Evolutionary conservation across 1,284 basidiomycete genomes (phyloP).

Genomic region (Marasmius sp.): DNA sequence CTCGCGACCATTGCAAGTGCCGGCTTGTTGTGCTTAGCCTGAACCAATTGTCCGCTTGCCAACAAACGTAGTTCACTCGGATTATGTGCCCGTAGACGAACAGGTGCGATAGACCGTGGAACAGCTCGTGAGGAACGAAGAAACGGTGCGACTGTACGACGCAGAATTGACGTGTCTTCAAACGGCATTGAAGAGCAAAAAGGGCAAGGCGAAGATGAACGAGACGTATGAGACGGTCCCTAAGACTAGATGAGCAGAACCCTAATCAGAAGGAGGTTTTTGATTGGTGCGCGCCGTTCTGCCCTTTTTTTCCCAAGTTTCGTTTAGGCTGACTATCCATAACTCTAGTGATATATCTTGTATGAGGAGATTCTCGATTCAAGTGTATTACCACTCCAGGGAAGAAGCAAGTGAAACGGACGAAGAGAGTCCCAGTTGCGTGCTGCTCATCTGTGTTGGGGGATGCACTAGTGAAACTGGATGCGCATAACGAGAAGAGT

Average conservation of each 20-base stretch:
- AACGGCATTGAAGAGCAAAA: not conserved
- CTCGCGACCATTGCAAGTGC: not conserved
- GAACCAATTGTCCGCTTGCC: not conserved
- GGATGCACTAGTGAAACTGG: conserved; percentile 49
- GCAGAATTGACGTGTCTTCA: not conserved
- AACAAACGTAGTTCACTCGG: not conserved
- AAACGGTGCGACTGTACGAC: not conserved
- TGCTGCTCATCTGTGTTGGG: conserved; percentile 45
- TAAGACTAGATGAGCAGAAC: conserved; percentile 69
- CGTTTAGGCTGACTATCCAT: not conserved
- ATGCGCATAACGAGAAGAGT: not conserved
- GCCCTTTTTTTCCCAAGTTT: not conserved
- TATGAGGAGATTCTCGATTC: conserved; percentile 46
- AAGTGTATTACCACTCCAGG: conserved; percentile 53
- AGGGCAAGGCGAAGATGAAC: not conserved
- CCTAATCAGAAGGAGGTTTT: conserved; percentile 58
- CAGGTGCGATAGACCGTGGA: not conserved
- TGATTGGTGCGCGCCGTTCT: conserved; percentile 43
- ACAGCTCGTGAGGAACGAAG: not conserved
- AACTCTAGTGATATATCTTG: conserved; percentile 20
- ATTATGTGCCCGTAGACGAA: not conserved
- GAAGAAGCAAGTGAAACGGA: conserved; percentile 52
- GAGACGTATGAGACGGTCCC: conserved; percentile 46
- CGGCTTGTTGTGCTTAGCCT: not conserved
- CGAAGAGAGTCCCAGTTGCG: conserved; percentile 53